Conservation (phyloP, 1,139 yeast species). For the Eremothecium sinecaudum region DNA sequence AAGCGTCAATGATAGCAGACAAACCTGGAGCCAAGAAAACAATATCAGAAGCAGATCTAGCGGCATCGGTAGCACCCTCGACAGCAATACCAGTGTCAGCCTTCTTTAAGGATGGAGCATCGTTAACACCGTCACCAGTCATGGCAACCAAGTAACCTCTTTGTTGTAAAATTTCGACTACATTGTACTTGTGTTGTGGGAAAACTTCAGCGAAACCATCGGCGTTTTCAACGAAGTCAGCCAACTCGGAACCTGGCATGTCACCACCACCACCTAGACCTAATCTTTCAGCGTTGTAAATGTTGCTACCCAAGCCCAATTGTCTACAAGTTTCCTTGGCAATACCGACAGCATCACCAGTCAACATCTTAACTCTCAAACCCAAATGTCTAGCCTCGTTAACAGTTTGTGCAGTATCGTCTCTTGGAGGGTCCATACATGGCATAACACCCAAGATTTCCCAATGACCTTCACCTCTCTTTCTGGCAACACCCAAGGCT, state of each 20-base stretch:
- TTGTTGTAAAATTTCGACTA: conserved; percentile 46
- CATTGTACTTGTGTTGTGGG: conserved; percentile 94
- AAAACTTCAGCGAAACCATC: conserved; percentile 97
- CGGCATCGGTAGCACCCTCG: conserved; percentile 95
- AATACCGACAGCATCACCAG: conserved; percentile 99
- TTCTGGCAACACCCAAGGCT: conserved; percentile 97
- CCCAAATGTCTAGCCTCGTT: conserved; percentile 88
- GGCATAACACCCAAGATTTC: conserved; percentile 97
- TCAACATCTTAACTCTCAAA: conserved; percentile 93
- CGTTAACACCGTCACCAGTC: conserved; percentile 99
- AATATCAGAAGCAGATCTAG: conserved; percentile 93
- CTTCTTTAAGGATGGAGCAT: conserved; percentile 92
- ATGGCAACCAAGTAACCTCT: conserved; percentile 95
- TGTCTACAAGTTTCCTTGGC: conserved; percentile 98
- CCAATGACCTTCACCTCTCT: conserved; percentile 99
- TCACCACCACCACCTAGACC: conserved; percentile 96
- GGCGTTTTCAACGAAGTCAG: conserved; percentile 91
- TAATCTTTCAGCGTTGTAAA: conserved; percentile 93
- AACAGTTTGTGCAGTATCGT: conserved; percentile 94
- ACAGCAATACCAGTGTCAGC: conserved; percentile 97
- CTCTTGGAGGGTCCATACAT: conserved; percentile 98
- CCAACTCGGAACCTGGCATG: conserved; percentile 93
- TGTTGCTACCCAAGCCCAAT: conserved; percentile 94
- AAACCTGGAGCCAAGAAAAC: conserved; percentile 95
- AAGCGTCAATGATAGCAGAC: conserved; percentile 88